These are phyloP conservation scores for Uromyces viciae-fabae DNA, from an alignment of 1,284 basidiomycete species.

Conservation along the genomic window DNA sequence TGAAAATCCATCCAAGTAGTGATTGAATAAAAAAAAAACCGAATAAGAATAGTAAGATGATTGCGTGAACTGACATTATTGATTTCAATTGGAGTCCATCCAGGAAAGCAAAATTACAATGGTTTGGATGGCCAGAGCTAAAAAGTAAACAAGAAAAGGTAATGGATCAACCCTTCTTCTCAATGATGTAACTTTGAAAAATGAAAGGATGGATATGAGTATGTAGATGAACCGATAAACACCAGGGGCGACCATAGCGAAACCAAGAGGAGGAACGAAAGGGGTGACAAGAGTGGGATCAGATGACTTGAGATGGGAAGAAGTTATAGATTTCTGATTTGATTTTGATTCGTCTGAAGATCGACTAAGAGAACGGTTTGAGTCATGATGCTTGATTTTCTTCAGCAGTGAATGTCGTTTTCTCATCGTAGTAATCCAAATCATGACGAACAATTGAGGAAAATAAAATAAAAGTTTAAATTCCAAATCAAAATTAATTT, in stretches of 20 bases:
- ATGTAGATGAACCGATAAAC: constrained; percentile 26
- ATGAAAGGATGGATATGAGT: not conserved
- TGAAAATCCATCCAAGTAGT: not conserved
- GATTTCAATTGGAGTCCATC: constrained; percentile 34
- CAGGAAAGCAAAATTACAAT: constrained; percentile 34
- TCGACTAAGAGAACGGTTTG: not conserved
- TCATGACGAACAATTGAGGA: not conserved
- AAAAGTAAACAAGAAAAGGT: not conserved
- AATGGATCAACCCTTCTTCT: not conserved
- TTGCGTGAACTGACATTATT: constrained; percentile 16
- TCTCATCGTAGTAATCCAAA: constrained; percentile 14
- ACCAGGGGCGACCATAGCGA: constrained; percentile 33
- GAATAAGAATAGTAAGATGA: not conserved
- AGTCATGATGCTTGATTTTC: not conserved
- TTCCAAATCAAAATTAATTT: not conserved
- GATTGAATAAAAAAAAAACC: not conserved
- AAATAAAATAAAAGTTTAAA: not conserved
- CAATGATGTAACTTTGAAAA: too few relatives aligned
- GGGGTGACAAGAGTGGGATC: not conserved
- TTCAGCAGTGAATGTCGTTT: not conserved
- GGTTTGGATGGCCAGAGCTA: constrained; percentile 41
- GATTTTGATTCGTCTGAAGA: not conserved
- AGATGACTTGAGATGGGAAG: not conserved
- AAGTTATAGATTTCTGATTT: too few relatives aligned
- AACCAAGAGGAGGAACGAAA: constrained; percentile 33